These are phyloP conservation scores for Marasmius sp. DNA, from an alignment of 1,284 basidiomycete genomes.

Conservation along the genomic window DNA sequence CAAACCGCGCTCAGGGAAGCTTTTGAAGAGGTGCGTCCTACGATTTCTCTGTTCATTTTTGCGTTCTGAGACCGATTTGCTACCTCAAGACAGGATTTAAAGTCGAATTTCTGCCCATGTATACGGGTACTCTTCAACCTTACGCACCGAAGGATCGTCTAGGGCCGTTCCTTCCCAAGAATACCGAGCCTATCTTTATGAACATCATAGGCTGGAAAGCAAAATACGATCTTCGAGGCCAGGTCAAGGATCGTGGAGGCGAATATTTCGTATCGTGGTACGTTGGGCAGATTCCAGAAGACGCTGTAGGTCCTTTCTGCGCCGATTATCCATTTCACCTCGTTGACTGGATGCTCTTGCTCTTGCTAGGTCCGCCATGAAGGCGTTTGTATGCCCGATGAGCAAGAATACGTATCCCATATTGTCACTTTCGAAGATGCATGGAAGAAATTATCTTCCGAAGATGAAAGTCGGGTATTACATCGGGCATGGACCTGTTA, in stretches of 20 bases:
- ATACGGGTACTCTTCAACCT: constrained; percentile 39
- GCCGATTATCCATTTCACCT: neutral
- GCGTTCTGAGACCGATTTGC: neutral
- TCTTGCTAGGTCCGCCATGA: constrained; percentile 39
- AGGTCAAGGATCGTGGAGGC: constrained; percentile 28
- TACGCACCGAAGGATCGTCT: constrained; percentile 25
- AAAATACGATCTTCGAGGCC: constrained; percentile 11
- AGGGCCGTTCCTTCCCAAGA: constrained; percentile 18
- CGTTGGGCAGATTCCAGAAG: constrained; percentile 46
- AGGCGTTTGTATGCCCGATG: constrained; percentile 57
- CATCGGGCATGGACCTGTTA: constrained; percentile 8
- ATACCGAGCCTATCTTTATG: constrained; percentile 50
- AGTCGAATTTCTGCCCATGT: constrained; percentile 47
- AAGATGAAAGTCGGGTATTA: constrained; percentile 29
- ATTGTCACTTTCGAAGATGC: constrained; percentile 34
- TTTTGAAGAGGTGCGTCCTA: constrained; percentile 57
- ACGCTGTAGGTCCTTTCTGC: constrained; percentile 42
- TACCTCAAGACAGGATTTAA: constrained; percentile 51
- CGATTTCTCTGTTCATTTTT: constrained; percentile 1
- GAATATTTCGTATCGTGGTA: constrained; percentile 58
- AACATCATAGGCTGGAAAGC: constrained; percentile 31
- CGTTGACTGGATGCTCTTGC: neutral
- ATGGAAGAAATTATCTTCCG: constrained; percentile 14
- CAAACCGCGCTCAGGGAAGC: constrained; percentile 58
- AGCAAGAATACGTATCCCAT: constrained; percentile 42